Percentiles rank a stretch among this genome's conserved stretches.
These are phyloP conservation scores for Colletotrichum euphorbiae DNA, from an alignment of 2,329 filamentous ascomycete genomes.

Conservation along the genomic window DNA sequence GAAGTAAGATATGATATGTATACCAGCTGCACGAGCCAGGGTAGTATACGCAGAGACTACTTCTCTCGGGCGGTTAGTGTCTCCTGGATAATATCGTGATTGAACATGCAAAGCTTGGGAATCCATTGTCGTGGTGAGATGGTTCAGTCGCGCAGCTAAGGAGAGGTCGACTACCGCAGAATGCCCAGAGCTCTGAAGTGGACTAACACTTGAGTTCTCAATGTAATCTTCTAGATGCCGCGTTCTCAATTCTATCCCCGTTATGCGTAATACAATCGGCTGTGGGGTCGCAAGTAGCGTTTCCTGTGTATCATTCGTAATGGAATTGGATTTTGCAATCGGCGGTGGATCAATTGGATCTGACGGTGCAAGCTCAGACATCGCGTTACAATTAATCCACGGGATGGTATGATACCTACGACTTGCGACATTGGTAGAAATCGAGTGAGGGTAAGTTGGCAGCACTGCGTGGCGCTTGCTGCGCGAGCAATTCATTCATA, in stretches of 20 bases:
- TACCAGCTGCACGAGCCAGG: slow-evolving; percentile 14
- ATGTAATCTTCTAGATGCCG: background rate
- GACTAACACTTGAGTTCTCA: background rate
- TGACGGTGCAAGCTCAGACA: no score
- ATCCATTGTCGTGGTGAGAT: background rate
- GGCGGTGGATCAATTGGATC: no score
- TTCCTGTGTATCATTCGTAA: no score
- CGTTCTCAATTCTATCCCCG: background rate
- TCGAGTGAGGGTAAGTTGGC: no score
- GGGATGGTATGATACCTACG: background rate
- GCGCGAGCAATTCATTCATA: background rate
- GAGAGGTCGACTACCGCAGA: background rate
- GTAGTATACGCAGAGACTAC: slow-evolving; percentile 20
- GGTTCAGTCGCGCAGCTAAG: background rate
- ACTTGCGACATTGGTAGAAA: background rate
- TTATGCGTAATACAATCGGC: background rate
- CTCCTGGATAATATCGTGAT: background rate
- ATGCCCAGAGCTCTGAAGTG: background rate
- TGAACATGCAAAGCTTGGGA: background rate
- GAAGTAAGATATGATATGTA: slow-evolving; percentile 38
- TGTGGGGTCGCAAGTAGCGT: background rate
- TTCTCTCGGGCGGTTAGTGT: background rate
- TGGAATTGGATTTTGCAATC: no score
- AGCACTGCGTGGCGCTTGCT: background rate
- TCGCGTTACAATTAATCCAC: no score